phyloP scores from a whole-genome alignment of 164 flowering plant species.

The Piper betle region DNA sequence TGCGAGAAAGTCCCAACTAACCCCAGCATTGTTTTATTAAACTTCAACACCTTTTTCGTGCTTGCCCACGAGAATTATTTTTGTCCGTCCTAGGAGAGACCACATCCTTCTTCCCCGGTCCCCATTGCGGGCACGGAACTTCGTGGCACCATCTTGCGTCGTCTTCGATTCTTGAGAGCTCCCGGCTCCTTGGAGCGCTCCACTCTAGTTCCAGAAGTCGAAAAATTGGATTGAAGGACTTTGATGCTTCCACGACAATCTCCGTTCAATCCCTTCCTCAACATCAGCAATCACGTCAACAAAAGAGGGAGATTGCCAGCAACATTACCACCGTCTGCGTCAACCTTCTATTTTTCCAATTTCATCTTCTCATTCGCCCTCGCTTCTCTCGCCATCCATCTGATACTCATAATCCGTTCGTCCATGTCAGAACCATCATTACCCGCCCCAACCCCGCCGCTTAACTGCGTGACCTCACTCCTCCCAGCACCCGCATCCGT shows the following conservation, averaged over 20 bases:
- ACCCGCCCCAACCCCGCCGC: constrained; percentile 4
- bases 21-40: neutral
- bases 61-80: neutral
- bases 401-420: constrained; percentile 43
- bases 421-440: constrained; percentile 27
- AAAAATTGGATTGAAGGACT: neutral
- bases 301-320: constrained; percentile 4
- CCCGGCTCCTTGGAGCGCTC: neutral
- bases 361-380: constrained; percentile 38
- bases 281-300: constrained; percentile 19
- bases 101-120: neutral
- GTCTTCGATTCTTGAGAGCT: neutral
- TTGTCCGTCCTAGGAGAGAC: neutral
- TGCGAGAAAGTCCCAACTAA: too few relatives aligned
- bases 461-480: neutral
- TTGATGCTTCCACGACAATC: constrained; percentile 13
- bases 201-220: neutral
- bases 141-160: neutral
- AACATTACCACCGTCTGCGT: constrained; percentile 10
- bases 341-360: constrained; percentile 7
- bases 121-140: neutral
- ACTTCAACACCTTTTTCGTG: neutral
- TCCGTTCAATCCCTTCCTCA: constrained; percentile 40
- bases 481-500: neutral
- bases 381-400: constrained; percentile 64